Percentiles rank a stretch among this genome's conserved stretches.
phyloP scores from a whole-genome alignment of 1,139 yeast species.

The Hansenula sp. region DNA sequence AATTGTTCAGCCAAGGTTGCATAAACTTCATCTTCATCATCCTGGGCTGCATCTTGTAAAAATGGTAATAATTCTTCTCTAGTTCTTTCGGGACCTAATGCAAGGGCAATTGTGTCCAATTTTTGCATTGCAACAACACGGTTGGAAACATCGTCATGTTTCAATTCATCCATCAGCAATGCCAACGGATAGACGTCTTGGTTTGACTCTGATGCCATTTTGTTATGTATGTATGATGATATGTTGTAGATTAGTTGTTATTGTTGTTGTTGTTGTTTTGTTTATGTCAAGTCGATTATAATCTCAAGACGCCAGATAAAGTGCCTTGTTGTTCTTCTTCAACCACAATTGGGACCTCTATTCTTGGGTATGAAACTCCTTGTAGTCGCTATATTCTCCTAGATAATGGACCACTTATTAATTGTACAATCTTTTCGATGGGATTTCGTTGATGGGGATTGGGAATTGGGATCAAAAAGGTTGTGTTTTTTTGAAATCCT shows the following conservation, averaged over 20 bases:
- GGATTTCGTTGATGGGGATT: neutral
- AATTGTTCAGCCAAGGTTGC: slow-evolving; percentile 90
- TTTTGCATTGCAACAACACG: slow-evolving; percentile 95
- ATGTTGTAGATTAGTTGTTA: neutral
- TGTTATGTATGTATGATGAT: neutral
- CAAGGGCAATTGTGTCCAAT: slow-evolving; percentile 90
- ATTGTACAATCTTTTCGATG: neutral
- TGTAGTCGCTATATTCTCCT: too few relatives aligned
- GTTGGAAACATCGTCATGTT: slow-evolving; percentile 91
- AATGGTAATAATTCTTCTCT: slow-evolving; percentile 87
- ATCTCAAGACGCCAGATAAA: too few relatives aligned
- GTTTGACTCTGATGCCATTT: slow-evolving; percentile 11
- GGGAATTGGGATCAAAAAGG: neutral
- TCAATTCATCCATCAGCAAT: slow-evolving; percentile 91
- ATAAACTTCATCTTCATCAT: slow-evolving; percentile 97
- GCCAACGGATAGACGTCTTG: slow-evolving; percentile 90
- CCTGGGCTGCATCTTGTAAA: slow-evolving; percentile 88
- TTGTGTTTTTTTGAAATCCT: slow-evolving; percentile 1
- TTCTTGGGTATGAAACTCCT: too few relatives aligned
- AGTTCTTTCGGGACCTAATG: slow-evolving; percentile 92
- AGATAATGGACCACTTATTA: neutral
- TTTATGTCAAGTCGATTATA: neutral
- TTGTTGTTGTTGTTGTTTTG: neutral
- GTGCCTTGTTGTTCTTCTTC: too few relatives aligned
- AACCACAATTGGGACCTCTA: too few relatives aligned